Evolutionary conservation across 768 basidiomycete genomes (phyloP).

Genomic region (Boletellus ananiceps): DNA sequence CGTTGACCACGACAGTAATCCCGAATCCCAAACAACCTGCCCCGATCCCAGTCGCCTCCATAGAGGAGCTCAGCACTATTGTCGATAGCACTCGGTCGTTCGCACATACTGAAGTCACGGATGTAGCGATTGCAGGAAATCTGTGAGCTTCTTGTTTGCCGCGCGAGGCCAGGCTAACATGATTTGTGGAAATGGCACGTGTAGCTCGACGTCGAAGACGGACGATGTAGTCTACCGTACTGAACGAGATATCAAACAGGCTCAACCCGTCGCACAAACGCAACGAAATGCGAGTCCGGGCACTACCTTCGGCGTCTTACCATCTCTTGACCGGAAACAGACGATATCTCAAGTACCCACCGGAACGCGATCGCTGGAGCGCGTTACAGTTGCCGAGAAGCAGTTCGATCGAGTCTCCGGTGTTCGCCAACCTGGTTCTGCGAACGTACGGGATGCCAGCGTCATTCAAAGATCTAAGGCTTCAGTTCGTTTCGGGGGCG

Average conservation of each 20-base stretch:
- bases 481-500: not conserved
- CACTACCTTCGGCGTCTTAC: not conserved
- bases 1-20: not conserved
- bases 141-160: slow-evolving; percentile 2
- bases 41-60: not conserved
- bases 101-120: not conserved
- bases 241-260: not conserved
- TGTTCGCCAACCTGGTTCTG: not conserved
- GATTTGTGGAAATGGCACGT: not conserved
- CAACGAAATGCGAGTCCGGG: not conserved
- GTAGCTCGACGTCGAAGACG: not conserved
- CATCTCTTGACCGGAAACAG: not conserved
- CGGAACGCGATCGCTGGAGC: not conserved
- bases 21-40: not conserved
- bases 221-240: not conserved
- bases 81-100: not conserved
- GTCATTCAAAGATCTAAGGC: not conserved
- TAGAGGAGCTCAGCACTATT: not conserved
- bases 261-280: not conserved
- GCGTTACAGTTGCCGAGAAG: not conserved
- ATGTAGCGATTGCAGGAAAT: not conserved
- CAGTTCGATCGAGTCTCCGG: not conserved
- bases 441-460: not conserved
- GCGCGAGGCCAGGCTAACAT: not conserved
- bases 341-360: not conserved